Percentiles rank a stretch among this genome's conserved stretches.
Conservation (phyloP, 169 alveolate genomes). For the Plasmodium cynomolgi region DNA sequence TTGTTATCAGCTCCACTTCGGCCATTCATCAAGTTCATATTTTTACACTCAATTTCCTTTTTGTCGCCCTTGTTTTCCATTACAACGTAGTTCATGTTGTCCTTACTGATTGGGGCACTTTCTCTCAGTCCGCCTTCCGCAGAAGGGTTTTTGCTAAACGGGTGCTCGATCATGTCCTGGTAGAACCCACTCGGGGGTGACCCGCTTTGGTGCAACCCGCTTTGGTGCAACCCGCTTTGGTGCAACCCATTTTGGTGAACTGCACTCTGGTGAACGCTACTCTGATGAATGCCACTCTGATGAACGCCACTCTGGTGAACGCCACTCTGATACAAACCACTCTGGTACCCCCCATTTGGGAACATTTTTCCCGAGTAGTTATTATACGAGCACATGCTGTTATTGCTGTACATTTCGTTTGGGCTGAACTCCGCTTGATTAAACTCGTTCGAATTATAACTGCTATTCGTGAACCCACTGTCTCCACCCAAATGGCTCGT, state of each 20-base stretch:
- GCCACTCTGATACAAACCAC: neutral
- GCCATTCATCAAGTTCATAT: neutral
- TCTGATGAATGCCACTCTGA: too few relatives aligned
- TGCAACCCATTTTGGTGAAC: constrained; percentile 4
- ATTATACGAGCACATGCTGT: neutral
- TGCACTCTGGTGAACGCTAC: too few relatives aligned
- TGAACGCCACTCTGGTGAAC: too few relatives aligned
- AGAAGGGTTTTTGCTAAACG: constrained; percentile 3
- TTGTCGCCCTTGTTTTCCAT: constrained; percentile 4
- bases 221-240: constrained; percentile 1
- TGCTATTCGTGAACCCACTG: constrained; percentile 4
- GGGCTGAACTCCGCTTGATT: neutral
- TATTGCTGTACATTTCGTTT: neutral
- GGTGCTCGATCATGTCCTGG: constrained; percentile 3
- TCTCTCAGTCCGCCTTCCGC: neutral
- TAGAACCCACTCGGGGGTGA: neutral
- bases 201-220: neutral
- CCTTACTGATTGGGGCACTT: constrained; percentile 11
- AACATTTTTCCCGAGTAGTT: constrained; percentile 4
- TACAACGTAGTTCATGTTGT: neutral
- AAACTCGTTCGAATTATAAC: neutral
- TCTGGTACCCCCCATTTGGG: constrained; percentile 6
- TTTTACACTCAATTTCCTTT: neutral
- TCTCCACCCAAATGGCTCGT: neutral
- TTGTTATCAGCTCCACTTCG: neutral